phyloP scores from a whole-genome alignment of 192 early-diverging fungal genomes.

The Backusella luteola region DNA sequence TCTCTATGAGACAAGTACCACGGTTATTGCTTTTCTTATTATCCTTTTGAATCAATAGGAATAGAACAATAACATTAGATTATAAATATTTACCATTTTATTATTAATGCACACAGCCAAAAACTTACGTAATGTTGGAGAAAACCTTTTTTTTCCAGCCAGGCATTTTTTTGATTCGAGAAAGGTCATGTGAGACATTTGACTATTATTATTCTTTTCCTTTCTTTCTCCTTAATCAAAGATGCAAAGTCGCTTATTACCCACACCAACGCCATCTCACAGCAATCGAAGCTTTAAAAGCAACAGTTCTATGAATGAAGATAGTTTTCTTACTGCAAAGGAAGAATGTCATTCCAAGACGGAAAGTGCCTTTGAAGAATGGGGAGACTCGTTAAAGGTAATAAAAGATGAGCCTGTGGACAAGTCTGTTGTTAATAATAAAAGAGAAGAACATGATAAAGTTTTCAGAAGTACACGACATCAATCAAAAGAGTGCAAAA shows the following conservation, averaged over 20 bases:
- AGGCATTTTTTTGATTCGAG: too few species aligned
- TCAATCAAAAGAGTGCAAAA: constrained; percentile 4
- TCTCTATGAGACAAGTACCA: too few species aligned
- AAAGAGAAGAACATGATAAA: neutral
- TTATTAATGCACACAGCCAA: too few species aligned
- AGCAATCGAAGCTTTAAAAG: neutral
- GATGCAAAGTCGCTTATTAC: neutral
- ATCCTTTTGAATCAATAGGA: too few species aligned
- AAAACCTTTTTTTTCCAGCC: too few species aligned
- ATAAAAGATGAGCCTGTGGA: neutral
- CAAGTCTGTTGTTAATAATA: neutral
- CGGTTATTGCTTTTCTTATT: too few species aligned
- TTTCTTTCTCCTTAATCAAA: neutral
- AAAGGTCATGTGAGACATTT: too few species aligned
- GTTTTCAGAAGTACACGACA: constrained; percentile 2
- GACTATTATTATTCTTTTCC: too few species aligned
- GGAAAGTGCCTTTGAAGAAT: neutral
- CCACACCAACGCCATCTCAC: neutral
- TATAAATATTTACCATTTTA: too few species aligned
- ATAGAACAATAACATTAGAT: too few species aligned
- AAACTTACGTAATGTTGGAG: too few species aligned
- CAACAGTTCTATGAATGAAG: neutral
- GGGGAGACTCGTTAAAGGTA: constrained; percentile 1
- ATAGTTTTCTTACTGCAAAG: constrained; percentile 1
- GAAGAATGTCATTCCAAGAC: constrained; percentile 9